A percentile compares a stretch with the other conserved stretches of the same genome.
These are phyloP conservation scores for Cercospora sp. DNA, from an alignment of 2,329 filamentous ascomycete species.

Conservation along the genomic window DNA sequence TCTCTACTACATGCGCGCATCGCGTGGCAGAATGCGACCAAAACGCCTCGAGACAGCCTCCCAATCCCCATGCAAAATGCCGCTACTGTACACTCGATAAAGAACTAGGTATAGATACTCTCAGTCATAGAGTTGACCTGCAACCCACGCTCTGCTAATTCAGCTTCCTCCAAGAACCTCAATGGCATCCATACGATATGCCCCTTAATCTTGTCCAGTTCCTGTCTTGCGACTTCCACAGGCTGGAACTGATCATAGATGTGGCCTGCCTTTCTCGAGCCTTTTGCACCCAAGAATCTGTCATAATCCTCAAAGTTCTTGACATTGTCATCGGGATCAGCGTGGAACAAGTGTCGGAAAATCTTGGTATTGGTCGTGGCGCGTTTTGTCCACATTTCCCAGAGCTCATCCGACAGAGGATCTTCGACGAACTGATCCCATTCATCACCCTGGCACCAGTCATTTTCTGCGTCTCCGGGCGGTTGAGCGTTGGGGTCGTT, in stretches of 20 bases:
- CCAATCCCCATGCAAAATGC: neutral
- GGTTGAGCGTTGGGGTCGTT: slow-evolving; percentile 76
- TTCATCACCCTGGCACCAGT: slow-evolving; percentile 69
- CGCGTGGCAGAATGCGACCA: neutral
- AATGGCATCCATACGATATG: slow-evolving; percentile 97
- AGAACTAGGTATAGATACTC: slow-evolving; percentile 71
- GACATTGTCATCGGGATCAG: slow-evolving; percentile 86
- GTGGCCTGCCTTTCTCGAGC: slow-evolving; percentile 70
- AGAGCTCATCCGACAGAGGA: slow-evolving; percentile 58
- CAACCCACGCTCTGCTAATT: slow-evolving; percentile 87
- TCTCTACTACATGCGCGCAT: neutral
- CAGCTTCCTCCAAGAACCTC: slow-evolving; percentile 76
- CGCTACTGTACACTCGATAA: neutral
- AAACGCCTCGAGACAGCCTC: neutral
- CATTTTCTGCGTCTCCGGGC: slow-evolving; percentile 67
- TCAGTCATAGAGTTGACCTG: slow-evolving; percentile 85
- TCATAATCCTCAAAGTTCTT: slow-evolving; percentile 91
- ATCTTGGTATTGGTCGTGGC: slow-evolving; percentile 71
- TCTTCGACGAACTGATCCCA: slow-evolving; percentile 61
- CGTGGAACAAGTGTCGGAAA: slow-evolving; percentile 79
- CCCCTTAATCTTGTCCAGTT: slow-evolving; percentile 73
- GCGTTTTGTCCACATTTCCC: slow-evolving; percentile 66
- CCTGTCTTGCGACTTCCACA: slow-evolving; percentile 68
- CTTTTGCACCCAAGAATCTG: slow-evolving; percentile 66
- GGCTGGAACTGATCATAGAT: slow-evolving; percentile 79